phyloP scores from a whole-genome alignment of 2,329 filamentous ascomycete genomes.

The Arthroderma uncinatum region DNA sequence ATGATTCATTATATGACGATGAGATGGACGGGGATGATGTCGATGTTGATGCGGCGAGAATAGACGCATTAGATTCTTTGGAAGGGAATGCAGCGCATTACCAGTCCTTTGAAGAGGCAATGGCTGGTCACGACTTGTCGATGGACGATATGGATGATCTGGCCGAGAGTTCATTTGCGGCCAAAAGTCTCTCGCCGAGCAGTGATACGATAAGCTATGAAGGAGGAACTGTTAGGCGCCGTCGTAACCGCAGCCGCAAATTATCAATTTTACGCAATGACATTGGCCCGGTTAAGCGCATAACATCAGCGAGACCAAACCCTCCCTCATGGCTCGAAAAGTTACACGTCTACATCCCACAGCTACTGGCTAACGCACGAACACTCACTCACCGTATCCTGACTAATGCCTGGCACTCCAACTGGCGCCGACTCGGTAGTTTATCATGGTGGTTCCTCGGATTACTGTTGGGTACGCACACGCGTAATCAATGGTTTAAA shows the following conservation, averaged over 20 bases:
- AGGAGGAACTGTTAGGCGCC: neutral
- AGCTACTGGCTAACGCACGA: neutral
- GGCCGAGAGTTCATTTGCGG: neutral
- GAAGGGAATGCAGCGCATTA: constrained; percentile 21
- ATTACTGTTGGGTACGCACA: constrained; percentile 20
- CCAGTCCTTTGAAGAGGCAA: constrained; percentile 20
- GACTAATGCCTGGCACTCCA: constrained; percentile 26
- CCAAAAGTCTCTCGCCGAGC: neutral
- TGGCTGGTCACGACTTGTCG: constrained; percentile 12
- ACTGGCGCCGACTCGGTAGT: constrained; percentile 23
- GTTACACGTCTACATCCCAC: neutral
- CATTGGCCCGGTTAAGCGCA: neutral
- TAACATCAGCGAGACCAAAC: neutral
- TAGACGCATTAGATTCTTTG: constrained; percentile 25
- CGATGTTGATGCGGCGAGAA: constrained; percentile 8
- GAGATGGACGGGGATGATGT: constrained; percentile 20
- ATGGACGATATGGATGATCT: constrained; percentile 7
- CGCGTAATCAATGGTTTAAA: constrained; percentile 13
- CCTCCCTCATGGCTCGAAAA: neutral
- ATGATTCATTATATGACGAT: constrained; percentile 13
- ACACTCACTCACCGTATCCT: constrained; percentile 23
- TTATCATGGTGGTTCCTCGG: constrained; percentile 30
- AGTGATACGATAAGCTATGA: neutral
- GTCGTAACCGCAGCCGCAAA: neutral
- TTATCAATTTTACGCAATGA: neutral